Conservation (phyloP, 2,329 filamentous ascomycete species). For the Epichloe gansuensis region DNA sequence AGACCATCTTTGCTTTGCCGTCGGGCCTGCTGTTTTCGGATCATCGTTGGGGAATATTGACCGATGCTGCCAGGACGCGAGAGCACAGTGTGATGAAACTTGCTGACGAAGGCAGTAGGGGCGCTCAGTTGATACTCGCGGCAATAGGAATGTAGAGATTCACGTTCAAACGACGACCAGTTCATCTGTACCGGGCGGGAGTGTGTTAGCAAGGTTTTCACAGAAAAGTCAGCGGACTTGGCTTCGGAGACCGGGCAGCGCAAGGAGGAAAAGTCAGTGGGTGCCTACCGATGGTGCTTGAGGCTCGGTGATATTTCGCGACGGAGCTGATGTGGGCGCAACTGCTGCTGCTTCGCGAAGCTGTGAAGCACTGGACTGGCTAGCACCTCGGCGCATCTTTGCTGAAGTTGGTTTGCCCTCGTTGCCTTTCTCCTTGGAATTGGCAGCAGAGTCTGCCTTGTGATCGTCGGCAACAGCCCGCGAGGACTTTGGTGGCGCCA, state of each 20-base stretch:
- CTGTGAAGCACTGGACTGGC: slow-evolving; percentile 34
- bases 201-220: slow-evolving; percentile 6
- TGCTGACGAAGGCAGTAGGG: slow-evolving; percentile 54
- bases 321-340: slow-evolving; percentile 22
- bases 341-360: slow-evolving; percentile 19
- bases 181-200: slow-evolving; percentile 31
- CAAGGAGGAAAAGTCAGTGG: slow-evolving; percentile 4
- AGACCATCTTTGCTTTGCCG: slow-evolving; percentile 62
- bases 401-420: slow-evolving; percentile 30
- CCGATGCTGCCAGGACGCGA: slow-evolving; percentile 52
- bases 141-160: slow-evolving; percentile 62
- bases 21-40: slow-evolving; percentile 47
- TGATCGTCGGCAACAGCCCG: slow-evolving; percentile 31
- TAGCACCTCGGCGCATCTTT: slow-evolving; percentile 43
- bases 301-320: slow-evolving; percentile 17
- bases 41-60: slow-evolving; percentile 63
- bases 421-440: slow-evolving; percentile 30
- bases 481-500: slow-evolving; percentile 34
- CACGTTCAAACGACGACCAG: slow-evolving; percentile 55
- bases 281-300: slow-evolving; percentile 22
- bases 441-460: slow-evolving; percentile 27
- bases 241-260: background rate
- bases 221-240: background rate
- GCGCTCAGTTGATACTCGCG: slow-evolving; percentile 59
- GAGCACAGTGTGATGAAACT: slow-evolving; percentile 49